These are phyloP conservation scores for Zelopaecilomyces penicillatus DNA, from an alignment of 2,329 filamentous ascomycete genomes.

Conservation along the genomic window DNA sequence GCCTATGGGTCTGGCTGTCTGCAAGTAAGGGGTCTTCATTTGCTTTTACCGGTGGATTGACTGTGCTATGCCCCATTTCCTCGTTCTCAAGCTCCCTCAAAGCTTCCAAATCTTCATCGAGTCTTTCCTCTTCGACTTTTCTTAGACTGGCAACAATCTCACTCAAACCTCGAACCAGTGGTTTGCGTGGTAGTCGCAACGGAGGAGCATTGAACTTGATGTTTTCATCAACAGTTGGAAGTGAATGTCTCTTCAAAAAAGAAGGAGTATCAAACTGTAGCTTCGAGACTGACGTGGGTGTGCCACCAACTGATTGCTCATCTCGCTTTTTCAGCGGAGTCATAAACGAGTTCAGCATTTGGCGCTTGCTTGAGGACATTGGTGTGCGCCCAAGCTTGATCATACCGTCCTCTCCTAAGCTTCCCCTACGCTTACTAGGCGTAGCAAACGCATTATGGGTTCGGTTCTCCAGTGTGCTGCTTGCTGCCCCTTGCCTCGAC, in stretches of 20 bases:
- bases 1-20: slow-evolving; percentile 34
- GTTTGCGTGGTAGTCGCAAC: slow-evolving; percentile 47
- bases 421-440: slow-evolving; percentile 35
- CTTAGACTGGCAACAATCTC: slow-evolving; percentile 64
- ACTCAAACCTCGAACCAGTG: slow-evolving; percentile 62
- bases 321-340: slow-evolving; percentile 51
- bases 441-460: slow-evolving; percentile 28
- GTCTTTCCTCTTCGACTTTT: slow-evolving; percentile 58
- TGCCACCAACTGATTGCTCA: slow-evolving; percentile 30
- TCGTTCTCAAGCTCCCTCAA: slow-evolving; percentile 61
- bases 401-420: slow-evolving; percentile 19
- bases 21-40: slow-evolving; percentile 31
- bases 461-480: slow-evolving; percentile 4
- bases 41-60: slow-evolving; percentile 11
- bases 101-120: slow-evolving; percentile 68
- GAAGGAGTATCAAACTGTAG: slow-evolving; percentile 60
- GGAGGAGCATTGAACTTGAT: slow-evolving; percentile 41
- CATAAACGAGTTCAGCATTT: slow-evolving; percentile 53
- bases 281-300: slow-evolving; percentile 44
- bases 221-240: slow-evolving; percentile 50
- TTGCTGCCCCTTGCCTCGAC: slow-evolving; percentile 27
- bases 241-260: slow-evolving; percentile 47
- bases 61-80: slow-evolving; percentile 9
- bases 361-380: slow-evolving; percentile 50
- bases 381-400: slow-evolving; percentile 39